Evolutionary conservation across 192 early-diverging fungal genomes (phyloP).

Genomic region (Chytriomyces confervae): DNA sequence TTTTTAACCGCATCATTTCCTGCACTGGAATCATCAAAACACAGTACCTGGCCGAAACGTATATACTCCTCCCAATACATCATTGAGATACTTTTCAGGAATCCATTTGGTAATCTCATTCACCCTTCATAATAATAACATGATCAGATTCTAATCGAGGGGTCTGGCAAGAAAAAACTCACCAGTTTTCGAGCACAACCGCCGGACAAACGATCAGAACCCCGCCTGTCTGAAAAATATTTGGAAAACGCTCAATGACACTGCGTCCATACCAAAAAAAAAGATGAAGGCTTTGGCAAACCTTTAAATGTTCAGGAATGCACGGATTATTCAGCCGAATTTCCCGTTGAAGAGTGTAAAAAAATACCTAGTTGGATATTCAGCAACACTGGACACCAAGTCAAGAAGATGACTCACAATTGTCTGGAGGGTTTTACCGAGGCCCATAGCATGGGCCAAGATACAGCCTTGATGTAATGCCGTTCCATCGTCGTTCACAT

Average conservation of each 20-base stretch:
- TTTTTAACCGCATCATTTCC: neutral
- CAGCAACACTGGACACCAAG: neutral
- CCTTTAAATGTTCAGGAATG: constrained; percentile 60
- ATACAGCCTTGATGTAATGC: constrained; percentile 67
- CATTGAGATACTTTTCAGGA: constrained; percentile 26
- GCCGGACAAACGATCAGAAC: constrained; percentile 78
- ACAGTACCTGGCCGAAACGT: constrained; percentile 44
- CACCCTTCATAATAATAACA: constrained; percentile 30
- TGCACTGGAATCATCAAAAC: too few relatives aligned
- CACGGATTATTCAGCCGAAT: constrained; percentile 57
- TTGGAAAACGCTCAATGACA: too few relatives aligned
- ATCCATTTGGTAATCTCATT: constrained; percentile 77
- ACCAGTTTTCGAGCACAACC: constrained; percentile 73
- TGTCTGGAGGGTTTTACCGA: constrained; percentile 84
- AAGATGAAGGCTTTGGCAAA: constrained; percentile 4
- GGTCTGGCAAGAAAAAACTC: too few relatives aligned
- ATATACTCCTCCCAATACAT: constrained; percentile 53
- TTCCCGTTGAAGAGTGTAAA: constrained; percentile 72
- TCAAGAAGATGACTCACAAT: constrained; percentile 46
- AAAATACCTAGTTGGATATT: constrained; percentile 43
- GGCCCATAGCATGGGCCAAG: constrained; percentile 84
- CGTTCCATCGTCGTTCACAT: constrained; percentile 16
- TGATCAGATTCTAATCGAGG: too few relatives aligned
- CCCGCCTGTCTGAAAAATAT: constrained; percentile 42
- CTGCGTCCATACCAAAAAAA: neutral